These are phyloP conservation scores for Arxiozyma telluris DNA, from an alignment of 1,139 yeast species.

Conservation along the genomic window DNA sequence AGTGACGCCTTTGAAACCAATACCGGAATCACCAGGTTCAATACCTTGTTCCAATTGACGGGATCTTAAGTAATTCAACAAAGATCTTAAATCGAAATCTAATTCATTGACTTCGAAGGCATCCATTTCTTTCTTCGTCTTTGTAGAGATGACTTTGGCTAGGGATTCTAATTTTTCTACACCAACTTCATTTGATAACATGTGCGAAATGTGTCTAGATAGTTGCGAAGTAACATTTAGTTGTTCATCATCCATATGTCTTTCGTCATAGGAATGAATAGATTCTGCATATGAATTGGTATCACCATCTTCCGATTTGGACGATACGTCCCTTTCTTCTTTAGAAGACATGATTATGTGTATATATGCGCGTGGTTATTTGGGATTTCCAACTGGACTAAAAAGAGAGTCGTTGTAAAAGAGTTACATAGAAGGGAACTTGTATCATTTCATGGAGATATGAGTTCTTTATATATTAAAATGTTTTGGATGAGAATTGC, in stretches of 20 bases:
- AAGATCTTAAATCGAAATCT: constrained; percentile 35
- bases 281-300: constrained; percentile 12
- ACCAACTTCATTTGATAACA: constrained; percentile 29
- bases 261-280: constrained; percentile 18
- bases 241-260: constrained; percentile 17
- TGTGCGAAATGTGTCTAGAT: constrained; percentile 26
- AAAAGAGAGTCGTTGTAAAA: not conserved
- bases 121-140: constrained; percentile 33
- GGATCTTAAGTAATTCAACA: constrained; percentile 34
- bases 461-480: not conserved
- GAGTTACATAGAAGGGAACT: not conserved
- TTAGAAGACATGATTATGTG: constrained; percentile 10
- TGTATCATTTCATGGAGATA: not conserved
- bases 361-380: not conserved
- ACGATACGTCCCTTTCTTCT: constrained; percentile 11
- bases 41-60: constrained; percentile 36
- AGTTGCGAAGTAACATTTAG: constrained; percentile 24
- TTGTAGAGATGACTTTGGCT: constrained; percentile 37
- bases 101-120: constrained; percentile 33
- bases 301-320: constrained; percentile 12
- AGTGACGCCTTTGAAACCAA: constrained; percentile 39
- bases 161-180: constrained; percentile 35
- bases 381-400: not conserved
- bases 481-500: not conserved
- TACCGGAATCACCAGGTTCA: constrained; percentile 42